Evolutionary conservation across 495 filamentous ascomycete genomes (phyloP), one percentile per base, ranked within the genome.

Genomic region (Haplographium delicatum): DNA sequence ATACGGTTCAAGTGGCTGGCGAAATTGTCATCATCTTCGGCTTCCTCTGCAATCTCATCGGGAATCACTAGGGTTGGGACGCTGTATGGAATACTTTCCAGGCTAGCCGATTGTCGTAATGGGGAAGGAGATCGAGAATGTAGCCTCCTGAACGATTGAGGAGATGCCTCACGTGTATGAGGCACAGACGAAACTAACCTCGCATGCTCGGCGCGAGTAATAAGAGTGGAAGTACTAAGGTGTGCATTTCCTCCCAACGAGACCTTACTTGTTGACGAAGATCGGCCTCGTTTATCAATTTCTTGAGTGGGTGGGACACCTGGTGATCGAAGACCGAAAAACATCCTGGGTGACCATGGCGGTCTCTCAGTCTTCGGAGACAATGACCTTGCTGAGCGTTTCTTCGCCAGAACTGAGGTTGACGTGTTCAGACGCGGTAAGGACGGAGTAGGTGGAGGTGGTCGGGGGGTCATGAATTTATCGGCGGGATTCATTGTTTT

Each of bases 401-500:
- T 71, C 38, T 68, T 73, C 6, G 72, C 69, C 33, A 69, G 66
- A n/a, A 67, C 62, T 42, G 69, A 67, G n/a, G 74, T 74, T 25
- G 84, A 76, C 5, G 82, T 83, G 19, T 75, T 75, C 11, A 80
- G 59, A 19, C 81, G 76, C 9, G 65, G 55, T 44, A 71, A 63
- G 3, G 54, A 58, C 0, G 61, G 60, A 35, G 76, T 73, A 6
- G 64, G 63, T 10, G 59, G 60, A 0, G 82, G 76, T n/a, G 79
- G 73, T 37, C 81, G 73, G 19, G 85, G 86, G 24, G 81, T 78
- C 61, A 83, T 70, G 46, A 81, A 94, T 56, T 83, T 89, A 69
- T 88, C 85, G 15, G 75, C 71, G 0, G 88, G 88, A 56, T 91
- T 80, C 77, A 91, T 82, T 0, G 88, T 91, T 58, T 79, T 84